Conservation (phyloP, 148 eudicot species). For the Silene conica region DNA sequence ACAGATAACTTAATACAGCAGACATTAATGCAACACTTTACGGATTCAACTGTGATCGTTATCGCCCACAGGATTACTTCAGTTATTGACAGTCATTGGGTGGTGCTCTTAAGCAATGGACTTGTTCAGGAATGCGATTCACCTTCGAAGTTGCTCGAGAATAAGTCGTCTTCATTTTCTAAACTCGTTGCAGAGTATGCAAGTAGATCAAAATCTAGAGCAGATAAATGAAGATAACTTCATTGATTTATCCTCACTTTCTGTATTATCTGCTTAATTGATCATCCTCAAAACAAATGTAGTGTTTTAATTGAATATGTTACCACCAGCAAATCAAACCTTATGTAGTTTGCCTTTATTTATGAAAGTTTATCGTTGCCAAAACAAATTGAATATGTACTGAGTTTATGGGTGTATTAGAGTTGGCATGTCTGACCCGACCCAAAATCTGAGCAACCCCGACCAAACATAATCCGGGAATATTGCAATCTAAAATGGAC, state of each 20-base stretch:
- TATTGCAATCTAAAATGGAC: too few species aligned
- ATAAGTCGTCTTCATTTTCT: constrained; percentile 17
- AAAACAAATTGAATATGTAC: too few species aligned
- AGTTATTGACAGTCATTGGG: constrained; percentile 22
- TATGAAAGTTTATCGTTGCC: too few species aligned
- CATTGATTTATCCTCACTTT: background rate
- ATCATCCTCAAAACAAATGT: too few species aligned
- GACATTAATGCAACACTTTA: constrained; percentile 17
- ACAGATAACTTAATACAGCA: constrained; percentile 20
- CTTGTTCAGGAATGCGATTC: constrained; percentile 13
- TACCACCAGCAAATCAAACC: too few species aligned
- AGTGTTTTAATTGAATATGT: too few species aligned
- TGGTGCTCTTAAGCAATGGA: constrained; percentile 17
- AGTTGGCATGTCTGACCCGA: too few species aligned
- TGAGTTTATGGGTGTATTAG: too few species aligned
- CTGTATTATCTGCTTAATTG: too few species aligned
- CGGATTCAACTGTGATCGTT: constrained; percentile 17
- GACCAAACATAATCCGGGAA: too few species aligned
- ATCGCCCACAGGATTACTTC: constrained; percentile 27
- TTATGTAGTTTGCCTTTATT: too few species aligned
- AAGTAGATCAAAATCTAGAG: constrained; percentile 16
- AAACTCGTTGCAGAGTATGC: constrained; percentile 22
- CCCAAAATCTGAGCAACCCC: too few species aligned
- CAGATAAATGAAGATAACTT: background rate
- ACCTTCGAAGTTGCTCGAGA: constrained; percentile 16